Evolutionary conservation across 2,329 filamentous ascomycete genomes (phyloP).

Genomic region (Xylaria multiplex): DNA sequence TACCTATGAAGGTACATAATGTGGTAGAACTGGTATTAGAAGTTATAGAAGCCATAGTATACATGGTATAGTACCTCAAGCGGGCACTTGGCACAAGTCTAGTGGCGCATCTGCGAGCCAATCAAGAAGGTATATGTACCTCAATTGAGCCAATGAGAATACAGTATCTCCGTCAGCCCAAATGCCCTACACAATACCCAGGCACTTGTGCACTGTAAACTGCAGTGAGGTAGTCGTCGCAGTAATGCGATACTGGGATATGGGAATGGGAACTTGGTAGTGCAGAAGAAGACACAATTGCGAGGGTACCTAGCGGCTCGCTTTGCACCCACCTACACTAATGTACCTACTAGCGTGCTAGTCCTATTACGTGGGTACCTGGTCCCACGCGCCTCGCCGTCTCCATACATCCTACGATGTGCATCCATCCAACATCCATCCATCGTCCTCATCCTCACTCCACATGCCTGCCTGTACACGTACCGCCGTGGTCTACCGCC

Average conservation of each 20-base stretch:
- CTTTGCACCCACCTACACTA: neutral
- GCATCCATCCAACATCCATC: no score
- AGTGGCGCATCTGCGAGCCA: slow-evolving; percentile 1
- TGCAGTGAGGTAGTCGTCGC: no score
- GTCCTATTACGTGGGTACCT: slow-evolving; percentile 1
- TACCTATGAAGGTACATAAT: no score
- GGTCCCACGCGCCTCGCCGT: slow-evolving; percentile 10
- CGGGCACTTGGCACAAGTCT: slow-evolving; percentile 8
- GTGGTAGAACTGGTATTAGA: neutral
- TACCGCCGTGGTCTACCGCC: no score
- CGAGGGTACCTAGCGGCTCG: neutral
- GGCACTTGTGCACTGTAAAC: neutral
- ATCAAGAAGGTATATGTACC: neutral
- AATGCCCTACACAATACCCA: neutral
- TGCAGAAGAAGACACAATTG: no score
- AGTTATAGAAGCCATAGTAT: neutral
- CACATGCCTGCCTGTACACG: no score
- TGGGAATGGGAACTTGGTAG: no score
- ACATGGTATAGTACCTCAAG: slow-evolving; percentile 2
- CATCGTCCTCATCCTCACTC: no score
- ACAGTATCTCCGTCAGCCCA: neutral
- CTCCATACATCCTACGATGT: no score
- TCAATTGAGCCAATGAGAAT: slow-evolving; percentile 20
- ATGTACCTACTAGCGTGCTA: no score
- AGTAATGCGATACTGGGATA: no score